Evolutionary conservation across 2,329 filamentous ascomycete species (phyloP).

Genomic region (Leptographium wingfieldii): DNA sequence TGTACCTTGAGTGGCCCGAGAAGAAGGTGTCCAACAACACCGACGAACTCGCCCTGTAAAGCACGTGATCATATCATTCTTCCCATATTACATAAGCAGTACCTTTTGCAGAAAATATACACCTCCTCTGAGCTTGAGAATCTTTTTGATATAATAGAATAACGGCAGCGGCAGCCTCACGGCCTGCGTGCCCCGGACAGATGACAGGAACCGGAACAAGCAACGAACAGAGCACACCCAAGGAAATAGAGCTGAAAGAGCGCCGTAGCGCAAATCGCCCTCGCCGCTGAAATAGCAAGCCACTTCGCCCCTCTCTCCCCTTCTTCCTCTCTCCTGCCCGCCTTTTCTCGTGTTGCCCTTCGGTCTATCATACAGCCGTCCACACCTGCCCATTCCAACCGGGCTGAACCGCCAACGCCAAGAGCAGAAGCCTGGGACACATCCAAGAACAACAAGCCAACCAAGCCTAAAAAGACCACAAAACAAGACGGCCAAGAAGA

Average conservation of each 20-base stretch:
- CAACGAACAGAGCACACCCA: neutral
- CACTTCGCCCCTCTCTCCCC: neutral
- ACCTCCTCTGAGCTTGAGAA: neutral
- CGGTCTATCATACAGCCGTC: neutral
- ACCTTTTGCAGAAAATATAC: neutral
- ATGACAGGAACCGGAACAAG: neutral
- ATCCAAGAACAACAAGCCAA: neutral
- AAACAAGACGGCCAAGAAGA: neutral
- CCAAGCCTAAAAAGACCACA: neutral
- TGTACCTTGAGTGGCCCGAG: conserved; percentile 31
- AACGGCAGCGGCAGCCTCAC: neutral
- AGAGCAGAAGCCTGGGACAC: neutral
- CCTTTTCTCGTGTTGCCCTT: neutral
- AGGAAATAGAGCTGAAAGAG: neutral
- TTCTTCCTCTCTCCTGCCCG: neutral
- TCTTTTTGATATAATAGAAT: neutral
- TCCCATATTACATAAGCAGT: neutral
- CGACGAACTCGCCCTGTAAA: neutral
- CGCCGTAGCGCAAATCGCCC: neutral
- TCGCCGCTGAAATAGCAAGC: neutral
- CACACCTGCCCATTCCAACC: neutral
- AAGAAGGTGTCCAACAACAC: neutral
- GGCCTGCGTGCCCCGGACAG: neutral
- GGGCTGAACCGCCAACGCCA: neutral
- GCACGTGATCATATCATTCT: neutral